Percentiles rank a stretch among this genome's conserved stretches.
Evolutionary conservation across 441 rosid species (phyloP).

Genomic region (Manihot esculenta): DNA sequence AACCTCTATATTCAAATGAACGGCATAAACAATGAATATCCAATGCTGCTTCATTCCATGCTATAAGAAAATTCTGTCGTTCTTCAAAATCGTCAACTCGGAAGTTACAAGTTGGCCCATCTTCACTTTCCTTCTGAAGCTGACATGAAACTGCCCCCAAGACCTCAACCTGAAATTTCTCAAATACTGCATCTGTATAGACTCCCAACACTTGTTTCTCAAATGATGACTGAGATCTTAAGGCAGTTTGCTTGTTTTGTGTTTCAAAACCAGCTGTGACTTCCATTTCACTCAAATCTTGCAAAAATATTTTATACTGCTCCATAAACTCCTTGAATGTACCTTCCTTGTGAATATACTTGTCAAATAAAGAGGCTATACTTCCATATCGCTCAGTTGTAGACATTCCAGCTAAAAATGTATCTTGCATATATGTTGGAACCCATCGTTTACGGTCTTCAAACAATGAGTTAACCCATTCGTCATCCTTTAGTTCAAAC

Average conservation of each 20-base stretch:
- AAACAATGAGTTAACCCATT: conserved; percentile 52
- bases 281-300: conserved; percentile 45
- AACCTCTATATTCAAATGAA: conserved; percentile 57
- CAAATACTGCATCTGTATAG: conserved; percentile 55
- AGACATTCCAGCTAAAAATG: conserved; percentile 57
- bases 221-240: conserved; percentile 47
- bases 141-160: conserved; percentile 59
- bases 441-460: conserved; percentile 64
- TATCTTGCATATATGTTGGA: conserved; percentile 44
- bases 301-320: conserved; percentile 38
- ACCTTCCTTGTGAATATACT: conserved; percentile 40
- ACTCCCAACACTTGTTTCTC: conserved; percentile 55
- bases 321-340: conserved; percentile 55
- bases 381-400: conserved; percentile 45
- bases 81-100: conserved; percentile 51
- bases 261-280: conserved; percentile 43
- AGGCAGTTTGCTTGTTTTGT: conserved; percentile 34
- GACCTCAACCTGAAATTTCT: conserved; percentile 66
- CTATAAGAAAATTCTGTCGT: conserved; percentile 36
- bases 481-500: conserved; percentile 43
- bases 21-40: conserved; percentile 55
- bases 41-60: conserved; percentile 43
- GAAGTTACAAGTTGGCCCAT: conserved; percentile 35
- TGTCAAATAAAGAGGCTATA: conserved; percentile 48
- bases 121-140: conserved; percentile 43